A percentile compares a stretch with the other conserved stretches of the same genome.
phyloP scores from a whole-genome alignment of 805 yeast species.

The Ogataea chonburiensis region DNA sequence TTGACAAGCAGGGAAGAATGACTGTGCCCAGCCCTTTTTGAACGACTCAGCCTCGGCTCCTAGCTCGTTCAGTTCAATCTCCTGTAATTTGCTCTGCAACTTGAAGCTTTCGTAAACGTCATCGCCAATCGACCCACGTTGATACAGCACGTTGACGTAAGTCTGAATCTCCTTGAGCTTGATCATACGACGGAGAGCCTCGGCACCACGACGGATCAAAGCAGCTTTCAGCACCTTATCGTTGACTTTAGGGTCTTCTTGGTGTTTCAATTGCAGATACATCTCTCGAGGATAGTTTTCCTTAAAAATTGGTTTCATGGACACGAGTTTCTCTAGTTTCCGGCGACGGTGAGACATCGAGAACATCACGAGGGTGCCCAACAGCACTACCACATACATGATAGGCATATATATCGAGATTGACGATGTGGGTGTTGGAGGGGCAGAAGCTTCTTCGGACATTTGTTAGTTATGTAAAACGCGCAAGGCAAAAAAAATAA shows the following conservation, averaged over 20 bases:
- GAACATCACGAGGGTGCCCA: conserved; percentile 66
- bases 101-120: conserved; percentile 78
- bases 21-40: conserved; percentile 78
- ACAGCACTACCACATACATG: conserved; percentile 66
- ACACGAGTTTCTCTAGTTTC: conserved; percentile 50
- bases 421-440: conserved; percentile 32
- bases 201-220: conserved; percentile 65
- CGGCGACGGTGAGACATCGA: conserved; percentile 64
- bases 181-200: conserved; percentile 79
- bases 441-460: conserved; percentile 18
- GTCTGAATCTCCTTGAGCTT: conserved; percentile 78
- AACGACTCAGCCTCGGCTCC: conserved; percentile 69
- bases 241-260: conserved; percentile 59
- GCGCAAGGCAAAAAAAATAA: conserved; percentile 3
- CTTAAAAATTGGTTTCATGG: conserved; percentile 70
- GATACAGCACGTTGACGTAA: conserved; percentile 67
- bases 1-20: conserved; percentile 73
- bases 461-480: conserved; percentile 1
- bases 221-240: conserved; percentile 53
- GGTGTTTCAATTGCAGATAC: conserved; percentile 56
- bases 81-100: conserved; percentile 74
- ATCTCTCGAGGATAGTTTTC: conserved; percentile 65
- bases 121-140: conserved; percentile 89
- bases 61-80: conserved; percentile 74
- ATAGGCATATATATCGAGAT: conserved; percentile 71